These are phyloP conservation scores for Phanerochaete carnosa DNA, from an alignment of 768 basidiomycete genomes.

Conservation along the genomic window DNA sequence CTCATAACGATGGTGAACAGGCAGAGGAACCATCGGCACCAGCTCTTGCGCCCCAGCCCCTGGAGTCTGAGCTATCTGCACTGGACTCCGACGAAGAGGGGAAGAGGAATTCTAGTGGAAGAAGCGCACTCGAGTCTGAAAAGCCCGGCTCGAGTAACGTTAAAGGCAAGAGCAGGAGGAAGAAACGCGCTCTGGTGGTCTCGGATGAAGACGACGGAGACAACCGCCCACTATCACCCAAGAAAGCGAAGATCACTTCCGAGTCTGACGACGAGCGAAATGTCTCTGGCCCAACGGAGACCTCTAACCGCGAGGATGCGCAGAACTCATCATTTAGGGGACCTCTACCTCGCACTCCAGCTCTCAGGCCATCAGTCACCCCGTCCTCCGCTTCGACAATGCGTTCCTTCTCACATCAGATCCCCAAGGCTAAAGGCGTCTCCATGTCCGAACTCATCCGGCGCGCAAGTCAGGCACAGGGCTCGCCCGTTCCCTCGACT, in stretches of 20 bases:
- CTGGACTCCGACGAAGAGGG: neutral
- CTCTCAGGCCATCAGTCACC: neutral
- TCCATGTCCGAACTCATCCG: conserved; percentile 77
- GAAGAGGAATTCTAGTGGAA: neutral
- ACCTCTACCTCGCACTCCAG: neutral
- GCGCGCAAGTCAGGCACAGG: conserved; percentile 64
- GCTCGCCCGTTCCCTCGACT: conserved; percentile 50
- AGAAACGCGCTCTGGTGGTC: conserved; percentile 13
- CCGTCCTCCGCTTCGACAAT: conserved; percentile 9
- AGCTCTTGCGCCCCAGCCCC: neutral
- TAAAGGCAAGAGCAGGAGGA: conserved; percentile 6
- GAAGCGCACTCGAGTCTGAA: neutral
- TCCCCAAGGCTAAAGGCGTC: conserved; percentile 44
- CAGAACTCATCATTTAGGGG: neutral
- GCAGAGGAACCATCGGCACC: neutral
- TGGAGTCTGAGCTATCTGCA: neutral
- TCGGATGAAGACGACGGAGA: conserved; percentile 5
- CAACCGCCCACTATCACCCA: neutral
- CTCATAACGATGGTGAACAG: neutral
- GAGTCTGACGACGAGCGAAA: conserved; percentile 22
- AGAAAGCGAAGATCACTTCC: conserved; percentile 8
- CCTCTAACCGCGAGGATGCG: neutral
- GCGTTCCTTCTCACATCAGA: conserved; percentile 36
- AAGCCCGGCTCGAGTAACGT: neutral
- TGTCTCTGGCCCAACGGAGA: neutral